Base-by-base conservation (phyloP, 306 rosid genomes). In the Glycine tomentella region DNA sequence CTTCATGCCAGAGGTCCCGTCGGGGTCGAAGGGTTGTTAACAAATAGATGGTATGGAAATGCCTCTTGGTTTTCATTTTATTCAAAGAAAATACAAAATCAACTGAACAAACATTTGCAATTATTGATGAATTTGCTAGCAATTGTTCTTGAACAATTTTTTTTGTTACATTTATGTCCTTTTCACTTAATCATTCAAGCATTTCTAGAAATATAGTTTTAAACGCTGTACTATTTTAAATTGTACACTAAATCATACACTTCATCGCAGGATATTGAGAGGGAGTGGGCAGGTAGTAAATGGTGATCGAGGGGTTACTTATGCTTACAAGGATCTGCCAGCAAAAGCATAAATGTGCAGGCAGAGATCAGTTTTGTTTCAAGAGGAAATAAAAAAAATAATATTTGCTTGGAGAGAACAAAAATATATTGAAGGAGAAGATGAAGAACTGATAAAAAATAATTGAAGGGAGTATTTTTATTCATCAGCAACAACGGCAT, bases 1-100 rank as follows among this genome's bases (percentile, higher is more conserved):
- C 91, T 89, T 86, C 99, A 95, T 84, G 94, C 95, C 40, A 82
- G 99, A 83, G 99, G 97, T 67, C 98, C 99, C 1, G 97, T 95
- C 6, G 99, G 98, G 80, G 96, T 95, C 5, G 99, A 95, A 80
- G 99, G 99, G 44, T 80, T 95, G 79, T 78, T 93, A 81, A 93
- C 98, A 72, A 82, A 89, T 53, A 81, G 93, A 93, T 95, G 99
- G 99, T 95, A 93, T 13, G 61, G 40, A 81, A 57, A 53, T 15
- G 15, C 62, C 75, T 45, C 16, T 49, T 66, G 2, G 14, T 9
- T 65, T 72, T 74, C 56, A 33, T n/a, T 42, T 17, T 31, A 51
- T 8, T 7, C 64, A 25, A 76, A 20, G 61, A 61, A 67, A 57
- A 63, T 51, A 31, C 48, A 40, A 14, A 25, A 13, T 45, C 12